These are phyloP conservation scores for Annulohypoxylon nitens DNA, from an alignment of 495 filamentous ascomycete species.

Conservation along the genomic window DNA sequence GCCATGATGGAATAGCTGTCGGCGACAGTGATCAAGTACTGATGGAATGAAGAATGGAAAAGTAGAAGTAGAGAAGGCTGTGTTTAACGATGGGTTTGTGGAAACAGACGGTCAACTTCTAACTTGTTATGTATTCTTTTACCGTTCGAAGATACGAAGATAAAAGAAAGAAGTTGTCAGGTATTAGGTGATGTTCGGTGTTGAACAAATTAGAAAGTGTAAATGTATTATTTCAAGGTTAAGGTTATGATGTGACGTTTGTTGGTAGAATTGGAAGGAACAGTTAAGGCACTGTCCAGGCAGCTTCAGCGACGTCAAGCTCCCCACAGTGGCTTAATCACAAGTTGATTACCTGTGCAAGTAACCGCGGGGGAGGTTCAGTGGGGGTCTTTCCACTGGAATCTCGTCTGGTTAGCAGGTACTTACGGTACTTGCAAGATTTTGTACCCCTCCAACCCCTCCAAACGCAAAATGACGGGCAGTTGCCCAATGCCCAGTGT, in stretches of 20 bases:
- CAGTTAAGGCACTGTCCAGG: slow-evolving; percentile 18
- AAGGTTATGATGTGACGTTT: slow-evolving; percentile 23
- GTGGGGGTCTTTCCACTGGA: background rate
- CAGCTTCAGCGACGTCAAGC: slow-evolving; percentile 51
- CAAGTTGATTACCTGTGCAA: slow-evolving; percentile 23
- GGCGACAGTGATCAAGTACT: background rate
- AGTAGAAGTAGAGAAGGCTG: background rate
- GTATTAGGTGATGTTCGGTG: background rate
- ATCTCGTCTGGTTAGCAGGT: background rate
- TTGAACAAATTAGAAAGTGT: background rate
- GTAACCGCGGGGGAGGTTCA: slow-evolving; percentile 8
- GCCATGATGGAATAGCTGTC: slow-evolving; percentile 58
- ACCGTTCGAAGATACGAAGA: slow-evolving; percentile 17
- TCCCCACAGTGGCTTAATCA: slow-evolving; percentile 36
- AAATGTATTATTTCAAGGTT: background rate
- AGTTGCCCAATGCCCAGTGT: slow-evolving; percentile 15
- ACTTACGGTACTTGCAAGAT: background rate
- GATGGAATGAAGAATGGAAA: background rate
- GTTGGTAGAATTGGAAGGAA: slow-evolving; percentile 2
- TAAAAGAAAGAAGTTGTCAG: slow-evolving; percentile 5
- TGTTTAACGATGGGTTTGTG: background rate
- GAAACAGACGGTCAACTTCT: slow-evolving; percentile 11
- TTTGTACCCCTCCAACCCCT: slow-evolving; percentile 8
- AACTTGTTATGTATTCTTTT: background rate
- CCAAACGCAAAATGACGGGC: slow-evolving; percentile 30